These are phyloP conservation scores for Penicillium cinerascens DNA, from an alignment of 495 filamentous ascomycete genomes.

Conservation along the genomic window DNA sequence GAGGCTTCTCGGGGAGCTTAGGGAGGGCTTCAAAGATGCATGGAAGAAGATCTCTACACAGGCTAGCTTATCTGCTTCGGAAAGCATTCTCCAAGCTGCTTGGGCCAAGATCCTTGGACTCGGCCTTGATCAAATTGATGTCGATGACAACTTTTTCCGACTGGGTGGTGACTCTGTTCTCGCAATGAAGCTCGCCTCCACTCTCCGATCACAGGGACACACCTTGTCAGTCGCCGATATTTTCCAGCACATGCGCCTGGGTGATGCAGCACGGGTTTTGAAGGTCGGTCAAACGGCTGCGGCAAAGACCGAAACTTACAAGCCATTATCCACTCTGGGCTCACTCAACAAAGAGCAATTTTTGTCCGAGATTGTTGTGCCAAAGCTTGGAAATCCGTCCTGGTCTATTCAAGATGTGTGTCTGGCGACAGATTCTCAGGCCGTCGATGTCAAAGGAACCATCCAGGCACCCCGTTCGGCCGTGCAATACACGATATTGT, in stretches of 20 bases:
- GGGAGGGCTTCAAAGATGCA: constrained; percentile 18
- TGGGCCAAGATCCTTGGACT: constrained; percentile 48
- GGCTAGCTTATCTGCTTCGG: constrained; percentile 26
- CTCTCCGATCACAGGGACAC: constrained; percentile 32
- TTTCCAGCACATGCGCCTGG: constrained; percentile 47
- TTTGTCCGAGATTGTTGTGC: constrained; percentile 20
- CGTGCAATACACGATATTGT: constrained; percentile 43
- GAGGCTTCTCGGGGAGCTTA: constrained; percentile 16
- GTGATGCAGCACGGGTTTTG: constrained; percentile 33
- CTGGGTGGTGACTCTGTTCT: constrained; percentile 46
- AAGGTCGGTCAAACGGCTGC: constrained; percentile 22
- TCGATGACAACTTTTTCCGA: constrained; percentile 46
- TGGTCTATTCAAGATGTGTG: constrained; percentile 35
- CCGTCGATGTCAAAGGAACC: constrained; percentile 51
- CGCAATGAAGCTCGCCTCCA: constrained; percentile 45
- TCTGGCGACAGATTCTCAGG: constrained; percentile 38
- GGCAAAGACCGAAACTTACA: constrained; percentile 20
- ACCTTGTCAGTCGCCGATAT: constrained; percentile 38
- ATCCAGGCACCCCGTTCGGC: constrained; percentile 42
- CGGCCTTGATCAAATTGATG: constrained; percentile 30
- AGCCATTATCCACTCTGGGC: constrained; percentile 36
- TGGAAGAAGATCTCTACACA: constrained; percentile 21
- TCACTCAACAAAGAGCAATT: constrained; percentile 26
- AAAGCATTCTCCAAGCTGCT: constrained; percentile 38
- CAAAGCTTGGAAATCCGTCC: constrained; percentile 25